Conservation (phyloP, 148 eudicot genomes). For the Amaranthus palmeri region DNA sequence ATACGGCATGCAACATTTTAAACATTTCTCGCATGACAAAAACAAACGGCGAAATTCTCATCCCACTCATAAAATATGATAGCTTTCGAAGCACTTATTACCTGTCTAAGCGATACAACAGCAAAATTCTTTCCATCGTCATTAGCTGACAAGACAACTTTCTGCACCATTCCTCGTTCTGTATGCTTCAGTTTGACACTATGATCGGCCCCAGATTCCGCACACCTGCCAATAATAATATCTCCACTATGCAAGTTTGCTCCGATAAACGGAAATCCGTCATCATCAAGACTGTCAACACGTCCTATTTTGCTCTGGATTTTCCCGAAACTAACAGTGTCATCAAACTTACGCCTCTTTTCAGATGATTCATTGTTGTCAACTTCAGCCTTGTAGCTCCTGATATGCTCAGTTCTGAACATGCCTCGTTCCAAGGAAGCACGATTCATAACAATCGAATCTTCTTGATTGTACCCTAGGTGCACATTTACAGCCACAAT, state of each 20-base stretch:
- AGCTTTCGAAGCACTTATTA: conserved; percentile 16
- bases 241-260: conserved; percentile 86
- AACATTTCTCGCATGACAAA: not conserved
- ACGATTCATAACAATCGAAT: conserved; percentile 89
- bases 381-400: conserved; percentile 89
- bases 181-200: conserved; percentile 89
- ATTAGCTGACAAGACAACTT: conserved; percentile 81
- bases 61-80: not conserved
- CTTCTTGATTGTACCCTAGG: conserved; percentile 94
- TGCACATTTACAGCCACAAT: conserved; percentile 96
- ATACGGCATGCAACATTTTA: not conserved
- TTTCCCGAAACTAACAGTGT: conserved; percentile 62
- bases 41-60: not conserved
- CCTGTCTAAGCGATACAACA: conserved; percentile 92
- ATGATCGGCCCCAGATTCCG: conserved; percentile 79
- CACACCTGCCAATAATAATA: conserved; percentile 71
- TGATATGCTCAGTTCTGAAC: conserved; percentile 82
- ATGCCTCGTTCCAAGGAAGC: conserved; percentile 95
- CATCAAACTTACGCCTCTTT: conserved; percentile 53
- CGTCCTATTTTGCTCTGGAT: conserved; percentile 78
- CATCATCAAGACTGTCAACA: conserved; percentile 90
- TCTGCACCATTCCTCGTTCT: conserved; percentile 93
- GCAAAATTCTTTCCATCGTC: conserved; percentile 94
- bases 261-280: conserved; percentile 84
- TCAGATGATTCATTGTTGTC: conserved; percentile 57